Evolutionary conservation across 1,284 basidiomycete species (phyloP), one percentile per base, ranked within the genome.

Genomic region (Gymnopus androsaceus): DNA sequence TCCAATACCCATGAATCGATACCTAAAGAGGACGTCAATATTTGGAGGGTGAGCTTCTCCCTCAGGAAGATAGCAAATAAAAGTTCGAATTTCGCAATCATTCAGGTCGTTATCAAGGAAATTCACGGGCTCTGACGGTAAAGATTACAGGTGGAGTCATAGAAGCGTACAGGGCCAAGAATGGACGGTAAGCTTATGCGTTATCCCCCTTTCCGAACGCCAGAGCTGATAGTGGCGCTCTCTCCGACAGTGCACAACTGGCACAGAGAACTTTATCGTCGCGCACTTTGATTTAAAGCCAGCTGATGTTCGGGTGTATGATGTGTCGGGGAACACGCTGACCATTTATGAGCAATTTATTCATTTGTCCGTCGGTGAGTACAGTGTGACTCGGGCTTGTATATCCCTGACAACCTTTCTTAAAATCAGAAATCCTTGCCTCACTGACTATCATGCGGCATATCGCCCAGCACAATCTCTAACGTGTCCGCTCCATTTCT

Each of bases 121-220:
- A 68, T 89, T 89, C 61, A 72, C 69, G 30, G 85, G 76, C 21
- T 82, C 81, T 36, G 85, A 88, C 64, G 85, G 84, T 21, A 75
- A 76, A 23, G 84, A 87, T 63, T 88, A 88, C 61, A 76, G 75
- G 63, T 89, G 87, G 87, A 76, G 78, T 38, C 71, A 81, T 67
- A 75, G 74, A 41, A 74, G 71, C 47, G 66, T 77, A 38, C 70
- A 75, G 23, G 81, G 78, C 19, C 83, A 87, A 53, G 84, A 88
- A 70, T 89, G 87, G 87, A 77, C 84, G 63, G 87, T 89, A 64
- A 63, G 84, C 77, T 51, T 55, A 21, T 41, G 45, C 28, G 31
- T 27, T 51, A 38, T 57, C 44, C 36, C 30, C 41, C 38, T 46
- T 45, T 17, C 46, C 30, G 23, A 19, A 28, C 34, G 44, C 28